A percentile compares a stretch with the other conserved stretches of the same genome.
phyloP scores from a whole-genome alignment of 2,329 filamentous ascomycete genomes.

The Onygenales sp. region DNA sequence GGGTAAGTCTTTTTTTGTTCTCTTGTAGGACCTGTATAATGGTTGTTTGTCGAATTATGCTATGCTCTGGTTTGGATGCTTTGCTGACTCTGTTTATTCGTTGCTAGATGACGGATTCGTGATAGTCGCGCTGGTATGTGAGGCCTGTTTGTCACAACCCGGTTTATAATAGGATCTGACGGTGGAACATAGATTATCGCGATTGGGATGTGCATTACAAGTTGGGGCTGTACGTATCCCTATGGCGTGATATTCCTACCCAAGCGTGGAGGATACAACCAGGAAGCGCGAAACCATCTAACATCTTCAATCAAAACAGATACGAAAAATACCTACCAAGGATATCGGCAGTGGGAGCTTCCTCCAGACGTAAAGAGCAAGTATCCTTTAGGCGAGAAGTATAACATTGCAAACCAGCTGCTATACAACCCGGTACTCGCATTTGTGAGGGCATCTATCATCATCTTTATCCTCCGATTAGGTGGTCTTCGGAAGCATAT shows the following conservation, averaged over 20 bases:
- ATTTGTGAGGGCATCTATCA: constrained; percentile 7
- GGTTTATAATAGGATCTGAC: background rate
- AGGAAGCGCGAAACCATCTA: background rate
- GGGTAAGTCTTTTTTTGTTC: constrained; percentile 1
- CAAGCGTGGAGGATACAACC: background rate
- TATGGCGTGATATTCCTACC: background rate
- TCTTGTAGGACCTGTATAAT: background rate
- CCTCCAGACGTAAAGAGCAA: background rate
- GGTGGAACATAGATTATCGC: background rate
- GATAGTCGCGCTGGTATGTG: constrained; percentile 5
- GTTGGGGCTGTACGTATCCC: constrained; percentile 1
- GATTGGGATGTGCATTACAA: constrained; percentile 1
- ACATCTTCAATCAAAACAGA: background rate
- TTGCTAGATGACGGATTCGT: constrained; percentile 7
- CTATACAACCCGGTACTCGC: constrained; percentile 6
- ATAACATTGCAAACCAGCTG: constrained; percentile 6
- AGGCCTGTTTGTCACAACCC: no score
- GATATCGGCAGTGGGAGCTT: constrained; percentile 1
- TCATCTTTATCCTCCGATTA: constrained; percentile 10
- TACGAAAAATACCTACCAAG: background rate
- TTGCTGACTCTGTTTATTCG: background rate
- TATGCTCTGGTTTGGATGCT: no score
- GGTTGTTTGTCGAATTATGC: no score
- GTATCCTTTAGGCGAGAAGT: background rate
- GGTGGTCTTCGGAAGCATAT: constrained; percentile 3